Evolutionary conservation across 768 basidiomycete species (phyloP).

Genomic region (Russula lepida): DNA sequence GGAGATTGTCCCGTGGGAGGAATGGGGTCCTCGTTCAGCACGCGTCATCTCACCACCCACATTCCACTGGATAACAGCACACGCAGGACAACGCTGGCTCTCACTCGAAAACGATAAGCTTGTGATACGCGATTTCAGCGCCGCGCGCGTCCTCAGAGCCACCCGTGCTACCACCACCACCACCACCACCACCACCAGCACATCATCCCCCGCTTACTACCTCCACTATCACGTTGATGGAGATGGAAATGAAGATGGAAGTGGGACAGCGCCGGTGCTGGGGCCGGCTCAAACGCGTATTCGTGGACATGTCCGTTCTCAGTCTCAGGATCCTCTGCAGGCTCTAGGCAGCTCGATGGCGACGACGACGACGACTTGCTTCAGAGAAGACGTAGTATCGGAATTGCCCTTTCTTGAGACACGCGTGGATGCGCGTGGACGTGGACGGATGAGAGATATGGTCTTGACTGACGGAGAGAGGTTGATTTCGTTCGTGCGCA

Average conservation of each 20-base stretch:
- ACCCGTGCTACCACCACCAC: no score
- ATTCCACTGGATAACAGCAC: constrained; percentile 16
- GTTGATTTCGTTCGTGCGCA: constrained; percentile 1
- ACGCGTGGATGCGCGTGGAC: neutral
- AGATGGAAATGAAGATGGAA: neutral
- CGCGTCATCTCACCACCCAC: constrained; percentile 3
- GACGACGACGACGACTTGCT: neutral
- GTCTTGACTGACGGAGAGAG: constrained; percentile 10
- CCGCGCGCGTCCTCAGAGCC: neutral
- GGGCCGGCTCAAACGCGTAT: neutral
- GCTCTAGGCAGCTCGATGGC: no score
- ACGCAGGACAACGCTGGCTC: constrained; percentile 15
- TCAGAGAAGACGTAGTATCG: neutral
- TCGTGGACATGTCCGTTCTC: no score
- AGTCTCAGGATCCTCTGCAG: no score
- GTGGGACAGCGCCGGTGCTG: neutral
- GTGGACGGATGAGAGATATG: neutral
- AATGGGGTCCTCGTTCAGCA: constrained; percentile 6
- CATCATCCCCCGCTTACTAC: no score
- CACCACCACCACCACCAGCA: no score
- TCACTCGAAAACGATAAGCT: constrained; percentile 3
- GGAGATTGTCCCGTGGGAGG: neutral
- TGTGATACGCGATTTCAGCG: constrained; percentile 11
- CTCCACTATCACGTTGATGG: neutral
- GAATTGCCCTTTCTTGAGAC: constrained; percentile 6